These are phyloP conservation scores for Dactylonectria estremocensis DNA, from an alignment of 2,329 filamentous ascomycete genomes.

Conservation along the genomic window DNA sequence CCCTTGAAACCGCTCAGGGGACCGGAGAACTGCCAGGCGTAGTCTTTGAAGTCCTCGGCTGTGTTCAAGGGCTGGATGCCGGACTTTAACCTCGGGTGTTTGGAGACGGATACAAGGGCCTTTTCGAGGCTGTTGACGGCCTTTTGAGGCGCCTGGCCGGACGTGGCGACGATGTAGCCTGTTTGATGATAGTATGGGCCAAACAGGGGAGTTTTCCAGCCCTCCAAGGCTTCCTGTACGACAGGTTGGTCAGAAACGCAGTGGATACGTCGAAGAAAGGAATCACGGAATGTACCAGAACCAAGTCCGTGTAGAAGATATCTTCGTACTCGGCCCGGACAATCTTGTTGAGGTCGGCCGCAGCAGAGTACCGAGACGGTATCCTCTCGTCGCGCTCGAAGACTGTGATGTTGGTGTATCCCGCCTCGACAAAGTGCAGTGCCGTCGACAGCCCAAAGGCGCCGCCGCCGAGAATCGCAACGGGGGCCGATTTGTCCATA, in stretches of 20 bases:
- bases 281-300: slow-evolving; percentile 16
- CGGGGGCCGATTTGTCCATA: background rate
- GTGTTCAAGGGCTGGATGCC: background rate
- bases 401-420: slow-evolving; percentile 29
- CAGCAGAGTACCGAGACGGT: slow-evolving; percentile 28
- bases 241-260: background rate
- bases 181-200: slow-evolving; percentile 30
- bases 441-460: slow-evolving; percentile 30
- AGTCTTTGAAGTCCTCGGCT: slow-evolving; percentile 19
- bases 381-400: slow-evolving; percentile 26
- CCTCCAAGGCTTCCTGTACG: slow-evolving; percentile 23
- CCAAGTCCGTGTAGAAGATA: slow-evolving; percentile 24
- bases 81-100: background rate
- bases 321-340: slow-evolving; percentile 33
- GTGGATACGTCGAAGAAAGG: background rate
- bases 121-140: background rate
- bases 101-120: background rate
- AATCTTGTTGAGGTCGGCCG: slow-evolving; percentile 32
- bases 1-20: slow-evolving; percentile 19
- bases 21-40: slow-evolving; percentile 23
- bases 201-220: slow-evolving; percentile 30
- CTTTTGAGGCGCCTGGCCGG: slow-evolving; percentile 26
- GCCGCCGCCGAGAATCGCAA: slow-evolving; percentile 28
- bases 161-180: slow-evolving; percentile 28
- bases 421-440: slow-evolving; percentile 21